These are phyloP conservation scores for Aeminium ludgeri DNA, from an alignment of 495 filamentous ascomycete genomes.

Conservation along the genomic window DNA sequence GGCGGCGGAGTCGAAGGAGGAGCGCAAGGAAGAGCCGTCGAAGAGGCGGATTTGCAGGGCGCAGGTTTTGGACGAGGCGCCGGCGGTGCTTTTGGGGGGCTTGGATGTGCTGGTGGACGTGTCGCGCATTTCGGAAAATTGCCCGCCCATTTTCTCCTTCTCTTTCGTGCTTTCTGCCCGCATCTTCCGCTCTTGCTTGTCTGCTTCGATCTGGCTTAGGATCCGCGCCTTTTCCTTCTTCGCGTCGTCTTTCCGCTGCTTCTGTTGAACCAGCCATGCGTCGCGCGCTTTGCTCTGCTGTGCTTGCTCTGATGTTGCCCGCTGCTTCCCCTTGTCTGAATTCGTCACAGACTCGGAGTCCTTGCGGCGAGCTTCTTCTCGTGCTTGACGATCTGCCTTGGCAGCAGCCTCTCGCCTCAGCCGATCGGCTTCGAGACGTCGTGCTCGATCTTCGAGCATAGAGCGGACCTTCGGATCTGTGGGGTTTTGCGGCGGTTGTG, in stretches of 20 bases:
- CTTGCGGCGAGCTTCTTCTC: conserved; percentile 7
- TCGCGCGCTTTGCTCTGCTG: conserved; percentile 12
- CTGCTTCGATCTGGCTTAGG: conserved; percentile 25
- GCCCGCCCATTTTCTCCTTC: conserved; percentile 7
- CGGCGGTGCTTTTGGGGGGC: neutral
- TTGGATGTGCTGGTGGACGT: neutral
- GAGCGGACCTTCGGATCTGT: neutral
- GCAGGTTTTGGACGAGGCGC: conserved; percentile 24
- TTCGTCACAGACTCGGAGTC: conserved; percentile 8
- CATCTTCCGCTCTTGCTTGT: conserved; percentile 44
- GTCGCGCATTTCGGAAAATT: neutral
- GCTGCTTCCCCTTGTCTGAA: conserved; percentile 12
- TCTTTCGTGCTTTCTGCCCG: conserved; percentile 34
- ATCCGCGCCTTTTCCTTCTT: conserved; percentile 22
- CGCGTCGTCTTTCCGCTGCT: conserved; percentile 19
- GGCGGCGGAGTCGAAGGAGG: conserved; percentile 42
- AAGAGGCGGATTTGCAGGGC: conserved; percentile 70
- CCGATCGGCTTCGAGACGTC: conserved; percentile 13
- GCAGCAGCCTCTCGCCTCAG: conserved; percentile 7
- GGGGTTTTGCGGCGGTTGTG: neutral
- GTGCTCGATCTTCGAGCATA: conserved; percentile 12
- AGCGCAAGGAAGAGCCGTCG: conserved; percentile 63
- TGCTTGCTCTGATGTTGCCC: conserved; percentile 1
- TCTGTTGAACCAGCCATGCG: conserved; percentile 7
- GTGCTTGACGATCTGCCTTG: conserved; percentile 10